These are phyloP conservation scores for Yamadazyma scolyti DNA, from an alignment of 805 yeast species.

Conservation along the genomic window DNA sequence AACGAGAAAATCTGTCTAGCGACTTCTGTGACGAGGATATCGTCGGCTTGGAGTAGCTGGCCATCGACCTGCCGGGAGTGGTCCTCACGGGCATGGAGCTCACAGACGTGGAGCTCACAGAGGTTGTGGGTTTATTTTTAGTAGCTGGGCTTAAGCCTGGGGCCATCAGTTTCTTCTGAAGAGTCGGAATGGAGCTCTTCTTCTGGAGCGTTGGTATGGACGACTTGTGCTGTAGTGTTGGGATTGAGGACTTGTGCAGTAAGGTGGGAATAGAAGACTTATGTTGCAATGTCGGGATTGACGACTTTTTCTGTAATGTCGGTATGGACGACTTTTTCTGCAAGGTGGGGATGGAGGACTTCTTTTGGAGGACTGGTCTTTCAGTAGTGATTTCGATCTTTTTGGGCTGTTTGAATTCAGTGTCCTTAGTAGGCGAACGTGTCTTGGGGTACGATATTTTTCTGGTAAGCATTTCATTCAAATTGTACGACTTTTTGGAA, in stretches of 20 bases:
- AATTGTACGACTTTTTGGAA: conserved; percentile 36
- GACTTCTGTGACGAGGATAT: conserved; percentile 38
- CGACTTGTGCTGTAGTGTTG: conserved; percentile 16
- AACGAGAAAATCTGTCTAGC: conserved; percentile 30
- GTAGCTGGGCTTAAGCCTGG: too few relatives aligned
- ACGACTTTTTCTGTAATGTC: conserved; percentile 4
- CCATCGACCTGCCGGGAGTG: too few relatives aligned
- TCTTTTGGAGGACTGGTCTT: conserved; percentile 4
- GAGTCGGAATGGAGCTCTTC: neutral
- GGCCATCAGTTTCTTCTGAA: neutral
- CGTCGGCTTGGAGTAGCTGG: conserved; percentile 34
- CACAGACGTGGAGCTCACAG: too few relatives aligned
- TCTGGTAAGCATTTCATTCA: conserved; percentile 25
- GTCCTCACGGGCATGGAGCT: too few relatives aligned
- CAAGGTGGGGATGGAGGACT: conserved; percentile 13
- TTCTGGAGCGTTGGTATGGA: conserved; percentile 15
- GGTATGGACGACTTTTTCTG: conserved; percentile 14
- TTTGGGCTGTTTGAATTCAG: conserved; percentile 4
- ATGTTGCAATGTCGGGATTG: conserved; percentile 9
- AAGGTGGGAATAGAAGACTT: conserved; percentile 13
- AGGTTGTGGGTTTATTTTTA: too few relatives aligned
- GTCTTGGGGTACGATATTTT: conserved; percentile 9
- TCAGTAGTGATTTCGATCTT: neutral
- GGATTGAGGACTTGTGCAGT: conserved; percentile 11
- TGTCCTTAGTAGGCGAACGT: conserved; percentile 13